A percentile compares a stretch with the other conserved stretches of the same genome.
phyloP scores from a whole-genome alignment of 768 basidiomycete species.

The Podaxis mareebaensis region DNA sequence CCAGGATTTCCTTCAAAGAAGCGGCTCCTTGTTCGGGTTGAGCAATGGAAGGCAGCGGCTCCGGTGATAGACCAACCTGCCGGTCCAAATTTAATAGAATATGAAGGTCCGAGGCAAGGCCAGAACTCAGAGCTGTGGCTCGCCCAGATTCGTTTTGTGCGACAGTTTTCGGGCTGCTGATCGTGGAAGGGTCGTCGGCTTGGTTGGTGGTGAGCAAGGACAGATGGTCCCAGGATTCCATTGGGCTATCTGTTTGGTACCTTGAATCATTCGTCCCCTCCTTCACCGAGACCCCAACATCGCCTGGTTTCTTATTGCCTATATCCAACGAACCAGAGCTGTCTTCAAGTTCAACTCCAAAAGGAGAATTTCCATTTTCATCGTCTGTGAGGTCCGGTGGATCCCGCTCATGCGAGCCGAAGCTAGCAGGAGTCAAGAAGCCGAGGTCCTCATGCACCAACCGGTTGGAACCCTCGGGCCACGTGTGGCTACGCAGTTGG shows the following conservation, averaged over 20 bases:
- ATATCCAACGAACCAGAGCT: neutral
- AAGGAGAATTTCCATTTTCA: neutral
- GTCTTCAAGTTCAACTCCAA: neutral
- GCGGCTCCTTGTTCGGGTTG: neutral
- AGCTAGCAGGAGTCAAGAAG: neutral
- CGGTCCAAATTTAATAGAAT: too few relatives aligned
- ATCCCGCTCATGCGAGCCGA: too few relatives aligned
- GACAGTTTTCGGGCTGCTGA: slow-evolving; percentile 15
- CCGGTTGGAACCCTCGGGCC: neutral
- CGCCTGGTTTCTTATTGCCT: neutral
- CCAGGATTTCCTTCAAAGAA: slow-evolving; percentile 1
- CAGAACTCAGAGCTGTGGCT: neutral
- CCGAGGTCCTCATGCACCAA: neutral
- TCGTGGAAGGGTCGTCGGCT: slow-evolving; percentile 32
- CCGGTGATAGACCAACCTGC: too few relatives aligned
- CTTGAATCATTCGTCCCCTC: neutral
- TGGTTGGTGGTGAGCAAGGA: slow-evolving; percentile 26
- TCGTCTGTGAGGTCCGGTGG: neutral
- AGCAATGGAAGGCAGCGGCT: too few relatives aligned
- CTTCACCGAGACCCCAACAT: neutral
- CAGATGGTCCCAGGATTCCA: neutral
- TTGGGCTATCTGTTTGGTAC: neutral
- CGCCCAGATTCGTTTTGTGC: neutral
- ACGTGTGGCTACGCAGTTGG: slow-evolving; percentile 9
- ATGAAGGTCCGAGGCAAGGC: too few relatives aligned